A percentile compares a stretch with the other conserved stretches of the same genome.
Evolutionary conservation across 345 rosid species (phyloP).

Genomic region (Geranium brycei): DNA sequence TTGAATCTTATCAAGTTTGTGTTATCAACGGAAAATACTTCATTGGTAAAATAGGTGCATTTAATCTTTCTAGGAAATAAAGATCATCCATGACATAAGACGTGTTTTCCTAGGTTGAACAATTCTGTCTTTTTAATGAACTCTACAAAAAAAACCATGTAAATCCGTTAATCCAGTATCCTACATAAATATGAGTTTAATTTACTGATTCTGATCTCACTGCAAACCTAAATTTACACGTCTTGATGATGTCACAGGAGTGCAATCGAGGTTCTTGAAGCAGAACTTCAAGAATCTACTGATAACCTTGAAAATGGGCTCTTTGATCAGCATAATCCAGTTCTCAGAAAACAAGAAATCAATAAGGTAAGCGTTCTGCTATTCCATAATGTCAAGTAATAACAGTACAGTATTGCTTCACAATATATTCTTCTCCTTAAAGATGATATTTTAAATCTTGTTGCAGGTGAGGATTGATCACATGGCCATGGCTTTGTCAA

Average conservation of each 20-base stretch:
- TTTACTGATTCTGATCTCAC: neutral
- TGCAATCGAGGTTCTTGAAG: constrained; percentile 68
- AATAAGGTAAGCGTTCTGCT: constrained; percentile 23
- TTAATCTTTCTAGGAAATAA: neutral
- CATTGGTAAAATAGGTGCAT: neutral
- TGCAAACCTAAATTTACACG: neutral
- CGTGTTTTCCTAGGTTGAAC: neutral
- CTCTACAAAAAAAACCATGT: too few relatives aligned
- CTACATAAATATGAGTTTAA: neutral
- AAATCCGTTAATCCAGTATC: too few relatives aligned
- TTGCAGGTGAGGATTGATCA: constrained; percentile 71
- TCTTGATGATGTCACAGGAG: constrained; percentile 33
- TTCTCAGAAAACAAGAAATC: constrained; percentile 15
- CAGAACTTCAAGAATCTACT: constrained; percentile 37
- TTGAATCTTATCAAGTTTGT: too few relatives aligned
- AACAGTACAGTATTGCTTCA: neutral
- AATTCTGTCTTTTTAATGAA: neutral
- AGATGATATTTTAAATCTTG: neutral
- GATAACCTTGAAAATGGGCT: constrained; percentile 18
- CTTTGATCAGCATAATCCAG: constrained; percentile 15
- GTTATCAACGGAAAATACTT: too few relatives aligned
- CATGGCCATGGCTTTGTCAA: constrained; percentile 72
- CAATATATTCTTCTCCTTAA: neutral
- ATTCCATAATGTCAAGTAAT: neutral
- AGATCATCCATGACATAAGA: neutral